Base-by-base conservation (phyloP, 2,329 filamentous ascomycete species). In the Colletotrichum sp. region DNA sequence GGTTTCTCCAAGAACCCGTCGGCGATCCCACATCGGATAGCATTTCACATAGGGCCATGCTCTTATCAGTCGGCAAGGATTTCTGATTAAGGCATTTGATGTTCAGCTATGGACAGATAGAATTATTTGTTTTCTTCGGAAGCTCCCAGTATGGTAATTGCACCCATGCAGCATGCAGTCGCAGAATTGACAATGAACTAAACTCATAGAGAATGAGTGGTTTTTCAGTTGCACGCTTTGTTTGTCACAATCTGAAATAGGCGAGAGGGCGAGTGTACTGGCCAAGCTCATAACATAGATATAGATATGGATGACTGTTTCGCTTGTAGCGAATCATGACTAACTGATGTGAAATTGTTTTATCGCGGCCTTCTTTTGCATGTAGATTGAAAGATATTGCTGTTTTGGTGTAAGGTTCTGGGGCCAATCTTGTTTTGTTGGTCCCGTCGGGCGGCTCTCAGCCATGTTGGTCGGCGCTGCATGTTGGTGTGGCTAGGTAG, bases 81-180 rank as follows among this genome's bases (percentile, higher is more conserved):
- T 21, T 21, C 10, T 52, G 43, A 52, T 52, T 13, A 13, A 1
- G 10, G 43, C 10, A 21, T 52, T 52, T 12, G 18, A n/a, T 2
- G 5, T 48, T n/a, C 2, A 48, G 9, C 1, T n/a, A 12, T 12
- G 0, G 3, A n/a, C 18, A 52, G 43, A 13, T 21, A 21, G 6
- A 52, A 13, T 1, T 52, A 7, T 6, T 12, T 21, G 10, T 13
- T 52, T 4, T 1, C 43, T 52, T 13, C 43, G n/a, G 1, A 13
- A 52, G n/a, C 43, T 52, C 10, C 10, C 0, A 4, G n/a, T 7
- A 21, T 21, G n/a, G 0, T 2, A 0, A 7, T 52, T 7, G 0
- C n/a, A 7, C n/a, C 4, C 3, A 52, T 0, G 10, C 10, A 12
- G n/a, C 43, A 21, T 52, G 43, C 43, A 21, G 43, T 52, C 43